Conservation (phyloP, 108 stramenopile species). For the Nitzschia putrida region DNA sequence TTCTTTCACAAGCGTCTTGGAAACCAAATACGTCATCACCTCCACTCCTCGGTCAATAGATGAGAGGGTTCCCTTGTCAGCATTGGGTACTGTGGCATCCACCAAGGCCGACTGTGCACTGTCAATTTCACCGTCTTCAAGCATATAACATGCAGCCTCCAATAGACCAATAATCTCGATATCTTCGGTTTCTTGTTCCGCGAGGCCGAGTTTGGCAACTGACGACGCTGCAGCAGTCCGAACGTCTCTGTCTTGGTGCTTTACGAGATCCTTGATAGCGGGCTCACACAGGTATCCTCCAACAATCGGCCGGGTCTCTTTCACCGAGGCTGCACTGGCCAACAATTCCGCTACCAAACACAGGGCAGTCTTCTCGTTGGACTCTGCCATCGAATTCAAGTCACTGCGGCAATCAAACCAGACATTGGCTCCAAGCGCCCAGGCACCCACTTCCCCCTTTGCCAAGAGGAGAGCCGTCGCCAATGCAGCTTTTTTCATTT, state of each 20-base stretch:
- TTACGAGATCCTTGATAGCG: constrained; percentile 57
- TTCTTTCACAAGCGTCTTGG: constrained; percentile 89
- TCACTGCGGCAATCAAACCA: constrained; percentile 60
- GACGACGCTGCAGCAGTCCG: constrained; percentile 83
- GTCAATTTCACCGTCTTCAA: constrained; percentile 57
- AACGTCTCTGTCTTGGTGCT: constrained; percentile 65
- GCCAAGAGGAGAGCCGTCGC: constrained; percentile 67
- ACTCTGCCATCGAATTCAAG: constrained; percentile 53
- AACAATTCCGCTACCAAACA: constrained; percentile 80
- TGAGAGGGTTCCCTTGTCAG: constrained; percentile 46
- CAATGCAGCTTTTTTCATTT: constrained; percentile 68
- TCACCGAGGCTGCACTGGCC: constrained; percentile 74
- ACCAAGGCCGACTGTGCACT: constrained; percentile 13
- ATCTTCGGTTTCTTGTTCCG: constrained; percentile 64
- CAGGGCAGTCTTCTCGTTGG: constrained; percentile 67
- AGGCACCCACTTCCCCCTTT: constrained; percentile 64
- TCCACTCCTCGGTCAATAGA: constrained; percentile 91
- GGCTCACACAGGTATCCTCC: constrained; percentile 54
- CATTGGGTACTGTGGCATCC: constrained; percentile 17
- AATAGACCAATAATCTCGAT: constrained; percentile 74
- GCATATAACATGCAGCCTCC: constrained; percentile 74
- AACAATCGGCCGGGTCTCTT: constrained; percentile 59
- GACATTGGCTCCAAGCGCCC: constrained; percentile 62
- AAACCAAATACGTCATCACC: constrained; percentile 83
- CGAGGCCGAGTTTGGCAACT: constrained; percentile 82